These are phyloP conservation scores for Adansonia madagascariensis DNA, from an alignment of 441 rosid genomes.

Conservation along the genomic window DNA sequence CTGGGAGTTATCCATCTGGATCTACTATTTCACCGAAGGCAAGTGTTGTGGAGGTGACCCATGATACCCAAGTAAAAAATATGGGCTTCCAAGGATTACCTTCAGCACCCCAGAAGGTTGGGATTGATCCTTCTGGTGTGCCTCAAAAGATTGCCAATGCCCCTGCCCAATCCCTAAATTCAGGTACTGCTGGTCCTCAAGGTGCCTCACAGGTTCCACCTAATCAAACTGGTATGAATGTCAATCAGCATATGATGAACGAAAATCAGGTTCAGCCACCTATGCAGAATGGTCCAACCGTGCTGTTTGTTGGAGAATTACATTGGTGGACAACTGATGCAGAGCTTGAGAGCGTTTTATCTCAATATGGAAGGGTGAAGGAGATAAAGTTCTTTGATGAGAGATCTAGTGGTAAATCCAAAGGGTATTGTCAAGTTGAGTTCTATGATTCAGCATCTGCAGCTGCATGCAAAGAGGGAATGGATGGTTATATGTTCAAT, in stretches of 20 bases:
- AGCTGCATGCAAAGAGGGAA: slow-evolving; percentile 87
- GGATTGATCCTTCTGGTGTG: slow-evolving; percentile 47
- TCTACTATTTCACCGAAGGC: slow-evolving; percentile 52
- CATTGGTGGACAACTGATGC: slow-evolving; percentile 99
- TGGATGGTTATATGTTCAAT: slow-evolving; percentile 78
- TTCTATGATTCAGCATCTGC: slow-evolving; percentile 75
- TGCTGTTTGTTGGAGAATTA: slow-evolving; percentile 88
- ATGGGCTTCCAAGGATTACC: slow-evolving; percentile 52
- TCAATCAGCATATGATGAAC: slow-evolving; percentile 47
- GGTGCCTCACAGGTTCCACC: slow-evolving; percentile 48
- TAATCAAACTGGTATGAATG: slow-evolving; percentile 59
- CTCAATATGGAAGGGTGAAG: slow-evolving; percentile 84
- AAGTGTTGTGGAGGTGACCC: slow-evolving; percentile 36
- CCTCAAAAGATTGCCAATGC: slow-evolving; percentile 50
- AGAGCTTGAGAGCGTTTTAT: slow-evolving; percentile 77
- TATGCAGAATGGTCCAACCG: slow-evolving; percentile 76
- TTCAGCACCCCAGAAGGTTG: slow-evolving; percentile 43
- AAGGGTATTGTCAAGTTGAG: slow-evolving; percentile 94
- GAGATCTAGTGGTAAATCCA: slow-evolving; percentile 95
- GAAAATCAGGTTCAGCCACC: slow-evolving; percentile 68
- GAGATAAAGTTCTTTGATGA: slow-evolving; percentile 92
- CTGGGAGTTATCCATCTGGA: slow-evolving; percentile 51
- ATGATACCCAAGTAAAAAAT: slow-evolving; percentile 51
- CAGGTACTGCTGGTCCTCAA: slow-evolving; percentile 48
- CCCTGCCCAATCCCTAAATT: slow-evolving; percentile 49